A percentile compares a stretch with the other conserved stretches of the same genome.
Evolutionary conservation across 2,329 filamentous ascomycete species (phyloP).

Genomic region (Fusarium fujikuroi): DNA sequence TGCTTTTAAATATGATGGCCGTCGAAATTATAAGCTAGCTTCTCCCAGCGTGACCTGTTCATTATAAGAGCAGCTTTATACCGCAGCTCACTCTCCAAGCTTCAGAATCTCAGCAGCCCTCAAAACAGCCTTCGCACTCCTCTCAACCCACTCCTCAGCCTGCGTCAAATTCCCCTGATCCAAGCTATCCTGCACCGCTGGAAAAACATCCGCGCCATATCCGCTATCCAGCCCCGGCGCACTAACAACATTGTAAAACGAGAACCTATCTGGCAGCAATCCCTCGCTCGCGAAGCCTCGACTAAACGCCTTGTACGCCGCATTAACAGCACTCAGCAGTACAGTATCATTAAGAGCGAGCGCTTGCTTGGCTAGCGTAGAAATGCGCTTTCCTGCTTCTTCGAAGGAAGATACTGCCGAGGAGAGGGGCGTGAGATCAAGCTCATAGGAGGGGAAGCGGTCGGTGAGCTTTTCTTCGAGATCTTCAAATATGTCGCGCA

Average conservation of each 20-base stretch:
- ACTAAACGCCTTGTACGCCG: slow-evolving; percentile 19
- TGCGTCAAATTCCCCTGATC: slow-evolving; percentile 27
- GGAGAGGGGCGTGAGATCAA: slow-evolving; percentile 10
- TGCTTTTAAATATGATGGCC: too few relatives aligned
- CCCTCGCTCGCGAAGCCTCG: slow-evolving; percentile 27
- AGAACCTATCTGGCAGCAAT: slow-evolving; percentile 16
- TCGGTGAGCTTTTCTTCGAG: slow-evolving; percentile 22
- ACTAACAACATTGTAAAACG: slow-evolving; percentile 33
- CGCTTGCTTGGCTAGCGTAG: not conserved
- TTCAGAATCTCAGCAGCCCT: slow-evolving; percentile 28
- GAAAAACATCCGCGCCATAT: slow-evolving; percentile 36
- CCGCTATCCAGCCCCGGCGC: slow-evolving; percentile 27
- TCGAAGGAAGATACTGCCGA: slow-evolving; percentile 15
- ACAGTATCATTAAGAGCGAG: slow-evolving; percentile 6
- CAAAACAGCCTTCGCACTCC: slow-evolving; percentile 30
- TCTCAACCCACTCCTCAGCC: slow-evolving; percentile 36
- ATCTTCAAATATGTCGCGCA: slow-evolving; percentile 26
- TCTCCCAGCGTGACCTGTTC: too few relatives aligned
- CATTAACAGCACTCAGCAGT: slow-evolving; percentile 2
- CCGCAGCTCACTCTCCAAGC: not conserved
- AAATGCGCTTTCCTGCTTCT: slow-evolving; percentile 6
- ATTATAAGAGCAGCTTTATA: rapidly evolving
- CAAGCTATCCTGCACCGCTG: slow-evolving; percentile 33
- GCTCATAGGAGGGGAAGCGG: not conserved
- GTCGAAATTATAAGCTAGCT: too few relatives aligned